Evolutionary conservation across 495 filamentous ascomycete species (phyloP).

Genomic region (Thermothielavioides terrestris): DNA sequence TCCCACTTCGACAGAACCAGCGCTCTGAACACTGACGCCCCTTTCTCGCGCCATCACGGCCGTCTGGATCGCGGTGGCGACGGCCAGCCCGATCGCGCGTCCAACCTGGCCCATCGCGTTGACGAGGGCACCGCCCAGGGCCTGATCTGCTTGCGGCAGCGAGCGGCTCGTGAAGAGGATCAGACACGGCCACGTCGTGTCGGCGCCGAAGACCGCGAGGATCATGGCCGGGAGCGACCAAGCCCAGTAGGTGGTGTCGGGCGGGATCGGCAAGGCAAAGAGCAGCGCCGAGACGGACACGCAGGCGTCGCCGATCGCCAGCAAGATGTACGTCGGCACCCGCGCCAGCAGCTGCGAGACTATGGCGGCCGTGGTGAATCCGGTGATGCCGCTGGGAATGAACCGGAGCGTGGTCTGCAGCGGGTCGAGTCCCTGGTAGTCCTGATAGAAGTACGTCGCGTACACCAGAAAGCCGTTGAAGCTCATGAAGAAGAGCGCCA

Average conservation of each 20-base stretch:
- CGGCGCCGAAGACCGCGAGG: constrained; percentile 50
- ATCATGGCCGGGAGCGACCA: constrained; percentile 51
- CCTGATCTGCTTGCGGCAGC: constrained; percentile 52
- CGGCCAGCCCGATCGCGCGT: constrained; percentile 47
- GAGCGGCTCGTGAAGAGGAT: constrained; percentile 51
- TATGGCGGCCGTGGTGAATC: constrained; percentile 39
- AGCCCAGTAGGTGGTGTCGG: constrained; percentile 49
- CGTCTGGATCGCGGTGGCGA: constrained; percentile 49
- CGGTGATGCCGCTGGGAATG: constrained; percentile 49
- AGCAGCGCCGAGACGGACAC: constrained; percentile 43
- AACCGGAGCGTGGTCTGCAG: constrained; percentile 54
- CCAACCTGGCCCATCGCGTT: constrained; percentile 53
- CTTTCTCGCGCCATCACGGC: constrained; percentile 40
- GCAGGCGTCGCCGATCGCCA: constrained; percentile 44
- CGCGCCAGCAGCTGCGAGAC: constrained; percentile 48
- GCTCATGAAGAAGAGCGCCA: constrained; percentile 49
- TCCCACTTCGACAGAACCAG: constrained; percentile 28
- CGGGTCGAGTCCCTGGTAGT: constrained; percentile 45
- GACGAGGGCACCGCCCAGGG: constrained; percentile 51
- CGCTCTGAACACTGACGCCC: constrained; percentile 30
- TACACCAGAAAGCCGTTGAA: constrained; percentile 54
- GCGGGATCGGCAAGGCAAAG: constrained; percentile 49
- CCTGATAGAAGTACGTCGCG: constrained; percentile 56
- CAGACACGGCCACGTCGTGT: constrained; percentile 50
- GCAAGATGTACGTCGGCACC: constrained; percentile 43